A percentile compares a stretch with the other conserved stretches of the same genome.
These are phyloP conservation scores for Fonsecaea nubica DNA, from an alignment of 2,329 filamentous ascomycete species.

Conservation along the genomic window DNA sequence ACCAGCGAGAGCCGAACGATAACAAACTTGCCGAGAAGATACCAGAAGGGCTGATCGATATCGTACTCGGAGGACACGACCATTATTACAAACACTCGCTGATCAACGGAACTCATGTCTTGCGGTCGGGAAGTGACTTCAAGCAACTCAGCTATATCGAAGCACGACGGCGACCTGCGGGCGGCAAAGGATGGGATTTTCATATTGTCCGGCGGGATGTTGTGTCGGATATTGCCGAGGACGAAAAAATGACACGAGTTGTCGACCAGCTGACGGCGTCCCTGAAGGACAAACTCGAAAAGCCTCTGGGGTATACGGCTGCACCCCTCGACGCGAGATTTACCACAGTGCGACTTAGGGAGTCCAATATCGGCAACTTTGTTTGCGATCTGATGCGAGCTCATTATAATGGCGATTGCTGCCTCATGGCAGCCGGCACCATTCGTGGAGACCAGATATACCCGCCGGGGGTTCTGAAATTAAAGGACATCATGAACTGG, in stretches of 20 bases:
- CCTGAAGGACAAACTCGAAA: conserved; percentile 77
- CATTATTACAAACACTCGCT: conserved; percentile 83
- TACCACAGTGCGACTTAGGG: conserved; percentile 75
- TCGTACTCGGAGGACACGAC: conserved; percentile 87
- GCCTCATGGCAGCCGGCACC: conserved; percentile 83
- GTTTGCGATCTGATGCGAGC: conserved; percentile 89
- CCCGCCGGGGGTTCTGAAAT: conserved; percentile 74
- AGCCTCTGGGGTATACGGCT: conserved; percentile 81
- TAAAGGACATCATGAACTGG: conserved; percentile 85
- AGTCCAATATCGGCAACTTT: conserved; percentile 89
- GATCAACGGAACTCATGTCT: conserved; percentile 79
- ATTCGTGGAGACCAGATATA: conserved; percentile 90
- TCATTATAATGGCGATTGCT: conserved; percentile 80
- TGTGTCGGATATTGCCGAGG: conserved; percentile 69
- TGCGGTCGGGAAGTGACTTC: conserved; percentile 90
- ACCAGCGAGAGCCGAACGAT: conserved; percentile 88
- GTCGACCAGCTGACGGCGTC: conserved; percentile 74
- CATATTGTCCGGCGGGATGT: conserved; percentile 78
- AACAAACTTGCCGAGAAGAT: conserved; percentile 78
- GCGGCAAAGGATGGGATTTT: conserved; percentile 73
- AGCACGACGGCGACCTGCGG: conserved; percentile 60
- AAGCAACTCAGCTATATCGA: conserved; percentile 91
- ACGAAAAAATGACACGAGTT: conserved; percentile 65
- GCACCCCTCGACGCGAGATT: conserved; percentile 86
- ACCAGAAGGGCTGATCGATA: conserved; percentile 75